A percentile compares a stretch with the other conserved stretches of the same genome.
phyloP scores from a whole-genome alignment of 495 filamentous ascomycete species.

The Aspergillus steynii region DNA sequence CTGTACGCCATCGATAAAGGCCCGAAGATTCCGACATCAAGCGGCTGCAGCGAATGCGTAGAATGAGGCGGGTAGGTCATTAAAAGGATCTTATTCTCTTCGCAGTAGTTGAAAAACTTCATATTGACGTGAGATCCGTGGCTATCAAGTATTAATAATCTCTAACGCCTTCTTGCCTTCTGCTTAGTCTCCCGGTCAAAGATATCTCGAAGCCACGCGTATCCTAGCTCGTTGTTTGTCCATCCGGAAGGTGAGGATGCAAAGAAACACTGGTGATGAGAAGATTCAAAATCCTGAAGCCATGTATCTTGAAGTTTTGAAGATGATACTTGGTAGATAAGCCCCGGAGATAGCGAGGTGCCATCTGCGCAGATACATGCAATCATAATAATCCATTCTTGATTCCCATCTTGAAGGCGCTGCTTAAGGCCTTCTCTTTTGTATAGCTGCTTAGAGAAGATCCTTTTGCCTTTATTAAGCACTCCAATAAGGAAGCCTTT shows the following conservation, averaged over 20 bases:
- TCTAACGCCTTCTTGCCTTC: constrained; percentile 6
- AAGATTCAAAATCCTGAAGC: constrained; percentile 11
- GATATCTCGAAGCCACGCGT: constrained; percentile 3
- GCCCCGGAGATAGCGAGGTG: constrained; percentile 4
- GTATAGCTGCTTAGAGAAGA: constrained; percentile 11
- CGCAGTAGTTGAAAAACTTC: constrained; percentile 10
- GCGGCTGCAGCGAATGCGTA: constrained; percentile 10
- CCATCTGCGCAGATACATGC: constrained; percentile 11
- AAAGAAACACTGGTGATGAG: constrained; percentile 4
- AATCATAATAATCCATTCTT: constrained; percentile 11
- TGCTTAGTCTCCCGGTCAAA: constrained; percentile 11
- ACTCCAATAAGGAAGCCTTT: constrained; percentile 3
- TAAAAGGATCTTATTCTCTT: constrained; percentile 11
- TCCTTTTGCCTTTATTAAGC: constrained; percentile 10
- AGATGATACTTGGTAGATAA: constrained; percentile 7
- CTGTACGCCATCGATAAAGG: constrained; percentile 1
- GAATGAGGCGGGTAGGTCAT: constrained; percentile 9
- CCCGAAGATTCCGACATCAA: constrained; percentile 8
- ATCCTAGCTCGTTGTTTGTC: constrained; percentile 10
- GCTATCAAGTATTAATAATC: constrained; percentile 11
- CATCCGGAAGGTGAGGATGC: constrained; percentile 2
- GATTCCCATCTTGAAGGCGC: constrained; percentile 12
- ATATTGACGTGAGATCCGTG: constrained; percentile 11
- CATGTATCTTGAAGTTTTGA: constrained; percentile 2
- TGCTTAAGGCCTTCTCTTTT: constrained; percentile 5